A percentile compares a stretch with the other conserved stretches of the same genome.
Evolutionary conservation across 2,329 filamentous ascomycete genomes (phyloP).

Genomic region (Botrytis elliptica): DNA sequence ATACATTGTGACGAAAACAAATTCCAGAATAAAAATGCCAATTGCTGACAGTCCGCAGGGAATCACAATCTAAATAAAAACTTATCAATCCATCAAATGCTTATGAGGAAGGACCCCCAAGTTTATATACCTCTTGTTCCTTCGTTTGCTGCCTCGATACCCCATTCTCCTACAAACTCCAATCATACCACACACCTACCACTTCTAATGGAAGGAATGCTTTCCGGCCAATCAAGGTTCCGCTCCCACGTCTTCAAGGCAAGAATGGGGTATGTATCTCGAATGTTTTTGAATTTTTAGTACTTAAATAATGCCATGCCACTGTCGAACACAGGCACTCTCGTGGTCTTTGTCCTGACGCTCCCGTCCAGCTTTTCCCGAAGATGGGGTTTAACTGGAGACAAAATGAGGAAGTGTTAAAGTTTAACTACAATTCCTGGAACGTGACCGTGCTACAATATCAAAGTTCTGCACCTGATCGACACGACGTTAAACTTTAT

Average conservation of each 20-base stretch:
- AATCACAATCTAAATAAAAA: slow-evolving; percentile 4
- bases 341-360: slow-evolving; percentile 6
- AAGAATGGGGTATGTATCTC: slow-evolving; percentile 10
- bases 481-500: not conserved
- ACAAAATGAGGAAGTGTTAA: not conserved
- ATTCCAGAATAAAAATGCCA: not conserved
- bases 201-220: not conserved
- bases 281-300: not conserved
- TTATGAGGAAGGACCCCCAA: not conserved
- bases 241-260: not conserved
- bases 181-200: not conserved
- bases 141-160: not conserved
- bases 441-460: slow-evolving; percentile 4
- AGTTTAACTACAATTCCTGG: not conserved
- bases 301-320: not conserved
- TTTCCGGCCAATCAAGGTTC: not conserved
- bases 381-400: slow-evolving; percentile 11
- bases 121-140: slow-evolving; percentile 5
- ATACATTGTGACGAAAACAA: not conserved
- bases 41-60: not conserved
- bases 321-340: slow-evolving; percentile 7
- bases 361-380: not conserved
- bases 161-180: slow-evolving; percentile 8
- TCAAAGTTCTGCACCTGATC: not conserved
- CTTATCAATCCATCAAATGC: too few relatives aligned